Base-by-base conservation (phyloP, 2,329 filamentous ascomycete genomes). In the Fusarium sp. region DNA sequence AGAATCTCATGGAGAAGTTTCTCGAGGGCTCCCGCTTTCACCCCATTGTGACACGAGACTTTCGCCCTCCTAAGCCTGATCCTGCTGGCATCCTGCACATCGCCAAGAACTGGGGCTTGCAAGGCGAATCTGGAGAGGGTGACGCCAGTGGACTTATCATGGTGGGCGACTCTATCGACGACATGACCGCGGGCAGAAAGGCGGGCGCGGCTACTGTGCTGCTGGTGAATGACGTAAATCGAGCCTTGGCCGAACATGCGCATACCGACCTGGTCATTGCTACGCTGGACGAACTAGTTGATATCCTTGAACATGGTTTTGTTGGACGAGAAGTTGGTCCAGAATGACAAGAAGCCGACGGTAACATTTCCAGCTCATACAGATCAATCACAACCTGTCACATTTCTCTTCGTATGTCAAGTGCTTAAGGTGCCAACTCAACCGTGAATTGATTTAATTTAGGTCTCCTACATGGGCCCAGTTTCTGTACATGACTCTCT, bases 151-250 rank as follows among this genome's bases (percentile, higher is more conserved):
- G 79, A 9, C 75, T 90, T 44, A 88, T 90, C 73, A 91, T 91
- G 89, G 89, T 91, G 26, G 93, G 93, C 7, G 93, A 95, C 78
- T 94, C 91, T 18, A 89, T 97, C 60, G 96, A 98, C 79, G 96
- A 99, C 79, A 97, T 98, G 89, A 93, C 91, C 11, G 94, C 95
- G 2, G 95, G 96, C 0, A 88, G 91, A 65, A 86, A 85, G 56
- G 95, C 95, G 0, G 95, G 95, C 2, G 93, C 95, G 2, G 92
- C 94, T 37, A 98, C 96, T 0, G 94, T 98, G n/a, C 78, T 98
- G 78, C 84, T 99, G 46, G 87, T 92, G 18, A 97, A 97, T 76
- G 89, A 93, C n/a, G 90, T 87, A n/a, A 97, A 97, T 78, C 81
- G 80, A 60, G 86, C 91, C 71, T 79, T 97, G 63, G 88, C 86